A percentile compares a stretch with the other conserved stretches of the same genome.
phyloP scores from a whole-genome alignment of 208 protist species.

The Leishmania mexicana region DNA sequence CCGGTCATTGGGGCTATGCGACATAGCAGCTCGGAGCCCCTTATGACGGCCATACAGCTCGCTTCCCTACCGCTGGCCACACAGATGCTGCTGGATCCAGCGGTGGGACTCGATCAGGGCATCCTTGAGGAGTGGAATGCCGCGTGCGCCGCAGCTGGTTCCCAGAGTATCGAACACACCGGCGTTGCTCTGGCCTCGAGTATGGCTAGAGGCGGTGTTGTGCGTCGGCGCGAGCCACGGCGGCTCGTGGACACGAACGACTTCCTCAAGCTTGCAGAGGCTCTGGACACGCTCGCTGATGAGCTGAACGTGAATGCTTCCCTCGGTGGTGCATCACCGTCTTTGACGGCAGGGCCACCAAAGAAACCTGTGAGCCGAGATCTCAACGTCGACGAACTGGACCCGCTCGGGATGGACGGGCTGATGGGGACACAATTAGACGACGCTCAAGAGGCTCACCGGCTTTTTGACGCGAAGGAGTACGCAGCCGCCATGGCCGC shows the following conservation, averaged over 20 bases:
- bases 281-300: conserved; percentile 44
- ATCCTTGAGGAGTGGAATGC: conserved; percentile 11
- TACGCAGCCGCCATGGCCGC: conserved; percentile 23
- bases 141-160: background rate
- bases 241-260: conserved; percentile 38
- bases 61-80: conserved; percentile 17
- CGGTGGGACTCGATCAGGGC: background rate
- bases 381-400: conserved; percentile 27
- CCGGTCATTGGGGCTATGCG: background rate
- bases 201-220: background rate
- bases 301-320: conserved; percentile 18
- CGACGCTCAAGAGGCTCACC: conserved; percentile 7
- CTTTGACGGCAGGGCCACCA: background rate
- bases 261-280: conserved; percentile 56
- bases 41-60: conserved; percentile 3
- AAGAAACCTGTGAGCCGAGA: background rate
- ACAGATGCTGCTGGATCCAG: conserved; percentile 23
- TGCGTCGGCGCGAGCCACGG: conserved; percentile 7
- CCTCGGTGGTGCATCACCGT: background rate
- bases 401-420: conserved; percentile 18
- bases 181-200: background rate
- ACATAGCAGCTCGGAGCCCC: background rate
- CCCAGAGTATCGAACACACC: background rate
- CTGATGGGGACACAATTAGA: conserved; percentile 11
- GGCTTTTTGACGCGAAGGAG: conserved; percentile 13